Base-by-base conservation (phyloP, 495 filamentous ascomycete genomes). In the Aspergillus steynii region DNA sequence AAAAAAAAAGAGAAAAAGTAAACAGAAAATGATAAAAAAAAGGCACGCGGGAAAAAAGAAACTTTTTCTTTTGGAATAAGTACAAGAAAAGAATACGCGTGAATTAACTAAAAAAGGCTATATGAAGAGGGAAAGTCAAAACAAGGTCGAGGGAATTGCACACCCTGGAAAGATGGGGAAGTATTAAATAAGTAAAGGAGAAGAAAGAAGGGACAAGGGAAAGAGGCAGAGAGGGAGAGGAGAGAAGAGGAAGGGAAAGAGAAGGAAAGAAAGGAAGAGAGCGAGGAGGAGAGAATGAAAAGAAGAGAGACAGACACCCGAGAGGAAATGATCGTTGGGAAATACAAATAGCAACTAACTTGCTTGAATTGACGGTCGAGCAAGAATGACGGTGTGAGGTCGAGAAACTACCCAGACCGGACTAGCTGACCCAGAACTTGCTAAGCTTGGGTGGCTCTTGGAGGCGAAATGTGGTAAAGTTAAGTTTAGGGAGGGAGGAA, bases 331-430 rank as follows among this genome's bases (percentile, higher is more conserved):
- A 58, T 65, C 47, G 59, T 60, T 65, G 58, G 62, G 53, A 52
- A 50, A 62, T 62, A 63, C 66, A 65, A 68, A 61, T 63, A 61
- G 56, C 53, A 59, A 50, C 49, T 50, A 12, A 29, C 10, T 42
- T 42, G 37, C 10, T 42, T 32, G 51, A 53, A 5, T 31, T 31
- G 50, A 60, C 42, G 61, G 52, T 37, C 52, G 50, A 55, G 46
- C 47, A 59, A 59, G 64, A 74, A 69, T 72, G 69, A 74, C 69
- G 71, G 71, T 74, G 71, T 72, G 69, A 50, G 52, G 61, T 60
- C 60, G 58, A 65, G 20, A 60, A 67, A 64, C 65, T 48, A 59
- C 57, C 58, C 55, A 49, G 45, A 48, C 57, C 37, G 47, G 63
- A 61, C 66, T 65, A 63, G 57, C 56, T 60, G 61, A 55, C 59